These are phyloP conservation scores for Ogataea methylovora DNA, from an alignment of 805 yeast species.

Conservation along the genomic window DNA sequence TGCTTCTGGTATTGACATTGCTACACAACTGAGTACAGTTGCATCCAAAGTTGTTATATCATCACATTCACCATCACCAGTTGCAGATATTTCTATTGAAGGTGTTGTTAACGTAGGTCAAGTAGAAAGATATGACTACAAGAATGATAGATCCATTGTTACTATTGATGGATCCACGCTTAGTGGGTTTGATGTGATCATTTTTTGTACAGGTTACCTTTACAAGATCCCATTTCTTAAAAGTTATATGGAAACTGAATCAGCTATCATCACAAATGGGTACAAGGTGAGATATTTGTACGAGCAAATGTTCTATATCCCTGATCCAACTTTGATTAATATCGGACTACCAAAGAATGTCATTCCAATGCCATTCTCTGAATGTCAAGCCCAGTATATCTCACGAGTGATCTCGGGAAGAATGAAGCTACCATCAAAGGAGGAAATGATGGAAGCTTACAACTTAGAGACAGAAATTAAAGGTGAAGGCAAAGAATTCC, in stretches of 20 bases:
- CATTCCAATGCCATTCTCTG: constrained; percentile 44
- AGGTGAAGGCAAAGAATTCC: constrained; percentile 43
- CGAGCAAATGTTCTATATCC: constrained; percentile 37
- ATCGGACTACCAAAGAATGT: constrained; percentile 37
- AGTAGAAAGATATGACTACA: constrained; percentile 17
- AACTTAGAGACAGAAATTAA: constrained; percentile 26
- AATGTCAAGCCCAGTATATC: constrained; percentile 38
- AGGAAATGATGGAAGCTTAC: constrained; percentile 28
- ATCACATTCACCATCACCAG: constrained; percentile 21
- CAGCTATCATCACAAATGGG: constrained; percentile 26
- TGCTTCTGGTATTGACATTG: constrained; percentile 65
- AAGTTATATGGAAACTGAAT: constrained; percentile 17
- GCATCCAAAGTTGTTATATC: constrained; percentile 23
- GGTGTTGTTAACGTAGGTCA: constrained; percentile 19
- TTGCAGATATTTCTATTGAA: constrained; percentile 18
- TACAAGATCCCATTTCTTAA: constrained; percentile 59
- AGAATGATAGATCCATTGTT: constrained; percentile 25
- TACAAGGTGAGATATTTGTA: constrained; percentile 30
- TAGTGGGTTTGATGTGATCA: constrained; percentile 43
- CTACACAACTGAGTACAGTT: constrained; percentile 23
- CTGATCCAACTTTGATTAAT: constrained; percentile 37
- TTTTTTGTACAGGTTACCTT: constrained; percentile 73
- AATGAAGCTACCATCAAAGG: constrained; percentile 29
- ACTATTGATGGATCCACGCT: constrained; percentile 43
- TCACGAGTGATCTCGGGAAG: constrained; percentile 37